These are phyloP conservation scores for Fusarium brevicatenulatum DNA, from an alignment of 2,329 filamentous ascomycete genomes.

Conservation along the genomic window DNA sequence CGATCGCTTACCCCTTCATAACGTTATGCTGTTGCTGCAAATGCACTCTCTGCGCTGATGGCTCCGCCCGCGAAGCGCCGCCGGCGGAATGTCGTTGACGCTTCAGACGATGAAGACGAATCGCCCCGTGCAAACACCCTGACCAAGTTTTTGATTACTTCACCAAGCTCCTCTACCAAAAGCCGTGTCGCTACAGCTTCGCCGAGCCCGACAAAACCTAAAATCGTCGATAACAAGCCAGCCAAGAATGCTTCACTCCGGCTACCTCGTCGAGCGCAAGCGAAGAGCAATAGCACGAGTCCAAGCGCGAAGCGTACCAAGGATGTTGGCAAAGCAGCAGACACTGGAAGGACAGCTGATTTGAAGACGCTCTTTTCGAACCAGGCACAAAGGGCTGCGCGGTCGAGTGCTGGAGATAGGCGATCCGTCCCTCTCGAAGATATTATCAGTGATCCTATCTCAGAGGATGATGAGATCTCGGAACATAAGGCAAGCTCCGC, in stretches of 20 bases:
- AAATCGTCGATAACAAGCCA: constrained; percentile 28
- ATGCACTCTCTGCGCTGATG: constrained; percentile 57
- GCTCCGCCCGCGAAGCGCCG: constrained; percentile 68
- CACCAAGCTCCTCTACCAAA: constrained; percentile 56
- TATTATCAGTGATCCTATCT: constrained; percentile 66
- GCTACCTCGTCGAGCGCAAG: constrained; percentile 41
- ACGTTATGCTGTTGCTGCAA: constrained; percentile 40
- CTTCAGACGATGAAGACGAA: constrained; percentile 62
- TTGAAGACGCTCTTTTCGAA: constrained; percentile 70
- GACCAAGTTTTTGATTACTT: constrained; percentile 64
- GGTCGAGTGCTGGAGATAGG: constrained; percentile 45
- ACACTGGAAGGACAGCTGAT: constrained; percentile 65
- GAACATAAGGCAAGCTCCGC: constrained; percentile 60
- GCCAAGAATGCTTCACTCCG: constrained; percentile 38
- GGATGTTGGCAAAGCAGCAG: constrained; percentile 53
- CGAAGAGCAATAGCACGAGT: constrained; percentile 46
- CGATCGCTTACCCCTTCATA: constrained; percentile 14
- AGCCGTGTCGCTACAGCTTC: constrained; percentile 49
- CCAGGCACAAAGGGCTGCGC: constrained; percentile 63
- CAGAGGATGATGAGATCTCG: constrained; percentile 67
- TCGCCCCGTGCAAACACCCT: constrained; percentile 57
- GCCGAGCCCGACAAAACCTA: constrained; percentile 55
- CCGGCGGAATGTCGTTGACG: constrained; percentile 64
- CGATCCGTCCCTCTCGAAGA: constrained; percentile 55
- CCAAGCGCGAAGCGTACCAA: constrained; percentile 54